Percentiles rank a stretch among this genome's conserved stretches.
Conservation (phyloP, 2,329 filamentous ascomycete genomes). For the Aureobasidium melanogenum region DNA sequence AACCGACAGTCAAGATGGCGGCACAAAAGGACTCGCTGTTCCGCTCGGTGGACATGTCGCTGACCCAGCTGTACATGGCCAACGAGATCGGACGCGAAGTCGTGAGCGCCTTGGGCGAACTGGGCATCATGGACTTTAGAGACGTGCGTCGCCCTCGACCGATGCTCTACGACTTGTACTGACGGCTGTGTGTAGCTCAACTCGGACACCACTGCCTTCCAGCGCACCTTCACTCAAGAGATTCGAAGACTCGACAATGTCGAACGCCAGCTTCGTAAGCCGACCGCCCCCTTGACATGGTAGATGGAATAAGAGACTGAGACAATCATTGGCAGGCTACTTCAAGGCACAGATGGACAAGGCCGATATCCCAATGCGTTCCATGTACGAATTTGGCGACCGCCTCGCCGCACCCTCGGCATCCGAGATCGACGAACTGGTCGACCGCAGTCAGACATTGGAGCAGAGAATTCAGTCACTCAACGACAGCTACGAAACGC, state of each 20-base stretch:
- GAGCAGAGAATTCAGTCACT: conserved; percentile 85
- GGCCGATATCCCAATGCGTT: conserved; percentile 72
- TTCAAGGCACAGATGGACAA: conserved; percentile 97
- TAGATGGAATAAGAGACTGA: neutral
- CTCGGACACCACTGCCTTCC: conserved; percentile 84
- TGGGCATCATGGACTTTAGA: conserved; percentile 92
- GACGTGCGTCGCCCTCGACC: conserved; percentile 59
- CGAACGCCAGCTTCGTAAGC: conserved; percentile 86
- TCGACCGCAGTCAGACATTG: conserved; percentile 83
- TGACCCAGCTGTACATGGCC: conserved; percentile 98
- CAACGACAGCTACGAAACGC: conserved; percentile 96
- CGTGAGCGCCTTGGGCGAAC: conserved; percentile 89
- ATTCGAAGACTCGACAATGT: conserved; percentile 97
- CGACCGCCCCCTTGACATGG: neutral
- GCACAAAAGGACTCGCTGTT: conserved; percentile 80
- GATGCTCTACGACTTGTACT: neutral
- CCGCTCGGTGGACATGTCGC: conserved; percentile 99
- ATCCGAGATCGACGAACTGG: conserved; percentile 90
- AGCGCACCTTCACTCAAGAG: conserved; percentile 94
- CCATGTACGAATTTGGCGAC: conserved; percentile 78
- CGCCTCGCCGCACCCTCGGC: conserved; percentile 80
- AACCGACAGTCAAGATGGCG: conserved; percentile 42
- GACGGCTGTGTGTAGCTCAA: conserved; percentile 58
- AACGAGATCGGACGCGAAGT: conserved; percentile 98
- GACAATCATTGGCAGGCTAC: conserved; percentile 54